These are phyloP conservation scores for Lasiodiplodia hormozganensis DNA, from an alignment of 2,329 filamentous ascomycete genomes.

Conservation along the genomic window DNA sequence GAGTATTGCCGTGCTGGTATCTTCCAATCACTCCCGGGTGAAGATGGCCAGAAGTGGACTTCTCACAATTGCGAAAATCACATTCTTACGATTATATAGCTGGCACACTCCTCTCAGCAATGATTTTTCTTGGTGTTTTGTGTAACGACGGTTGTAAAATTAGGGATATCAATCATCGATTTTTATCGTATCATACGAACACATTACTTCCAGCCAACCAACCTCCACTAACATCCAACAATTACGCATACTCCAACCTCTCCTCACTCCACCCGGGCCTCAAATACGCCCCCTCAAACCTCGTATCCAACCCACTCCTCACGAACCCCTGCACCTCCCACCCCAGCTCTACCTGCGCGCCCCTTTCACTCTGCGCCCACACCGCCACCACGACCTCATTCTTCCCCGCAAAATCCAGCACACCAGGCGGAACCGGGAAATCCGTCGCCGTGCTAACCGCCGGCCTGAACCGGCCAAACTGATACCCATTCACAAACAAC, in stretches of 20 bases:
- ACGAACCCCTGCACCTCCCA: slow-evolving; percentile 62
- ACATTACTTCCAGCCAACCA: too few relatives aligned
- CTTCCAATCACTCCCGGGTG: too few relatives aligned
- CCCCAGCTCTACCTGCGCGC: slow-evolving; percentile 57
- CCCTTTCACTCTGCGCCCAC: slow-evolving; percentile 64
- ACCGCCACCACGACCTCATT: slow-evolving; percentile 66
- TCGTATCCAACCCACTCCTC: slow-evolving; percentile 59
- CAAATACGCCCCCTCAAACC: slow-evolving; percentile 57
- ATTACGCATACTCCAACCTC: slow-evolving; percentile 42
- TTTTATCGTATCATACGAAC: too few relatives aligned
- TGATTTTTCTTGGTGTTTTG: too few relatives aligned
- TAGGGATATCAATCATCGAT: too few relatives aligned
- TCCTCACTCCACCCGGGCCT: slow-evolving; percentile 58
- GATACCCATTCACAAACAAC: slow-evolving; percentile 69
- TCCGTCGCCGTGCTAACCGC: slow-evolving; percentile 66
- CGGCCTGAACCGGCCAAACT: slow-evolving; percentile 66
- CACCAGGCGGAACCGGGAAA: slow-evolving; percentile 66
- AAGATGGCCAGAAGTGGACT: too few relatives aligned
- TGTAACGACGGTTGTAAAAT: too few relatives aligned
- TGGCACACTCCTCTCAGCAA: too few relatives aligned
- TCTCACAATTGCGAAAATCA: too few relatives aligned
- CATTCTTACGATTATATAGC: too few relatives aligned
- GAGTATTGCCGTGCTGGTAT: too few relatives aligned
- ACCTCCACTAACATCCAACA: too few relatives aligned
- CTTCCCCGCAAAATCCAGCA: slow-evolving; percentile 64